Evolutionary conservation across 768 basidiomycete species (phyloP).

Genomic region (Hygrocybe coccinea): DNA sequence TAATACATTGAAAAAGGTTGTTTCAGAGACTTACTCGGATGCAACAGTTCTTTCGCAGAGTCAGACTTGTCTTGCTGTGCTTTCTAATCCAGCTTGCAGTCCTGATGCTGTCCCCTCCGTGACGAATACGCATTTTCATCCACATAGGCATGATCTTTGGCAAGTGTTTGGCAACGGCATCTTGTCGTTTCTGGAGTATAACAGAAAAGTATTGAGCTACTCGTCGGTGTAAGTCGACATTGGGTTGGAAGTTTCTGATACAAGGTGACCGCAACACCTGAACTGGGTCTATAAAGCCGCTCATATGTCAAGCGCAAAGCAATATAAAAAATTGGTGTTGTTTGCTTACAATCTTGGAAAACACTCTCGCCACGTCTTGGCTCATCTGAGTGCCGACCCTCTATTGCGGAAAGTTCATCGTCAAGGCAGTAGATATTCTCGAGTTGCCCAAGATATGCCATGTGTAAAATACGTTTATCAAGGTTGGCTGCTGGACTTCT

Average conservation of each 20-base stretch:
- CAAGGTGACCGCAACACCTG: constrained; percentile 10
- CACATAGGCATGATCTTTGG: too few relatives aligned
- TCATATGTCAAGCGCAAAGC: not conserved
- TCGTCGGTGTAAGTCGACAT: constrained; percentile 4
- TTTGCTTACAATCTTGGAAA: constrained; percentile 6
- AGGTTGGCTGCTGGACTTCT: constrained; percentile 27
- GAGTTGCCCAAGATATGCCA: constrained; percentile 26
- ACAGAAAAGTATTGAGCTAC: constrained; percentile 9
- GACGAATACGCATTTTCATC: constrained; percentile 25
- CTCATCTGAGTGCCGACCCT: not conserved
- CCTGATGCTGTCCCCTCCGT: too few relatives aligned
- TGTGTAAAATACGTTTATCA: constrained; percentile 20
- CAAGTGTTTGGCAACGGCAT: constrained; percentile 4
- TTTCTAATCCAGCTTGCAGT: constrained; percentile 1
- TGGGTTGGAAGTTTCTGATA: not conserved
- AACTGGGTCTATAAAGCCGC: constrained; percentile 17
- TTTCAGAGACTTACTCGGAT: constrained; percentile 6
- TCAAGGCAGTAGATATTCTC: constrained; percentile 21
- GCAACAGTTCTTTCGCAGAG: not conserved
- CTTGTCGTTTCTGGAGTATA: constrained; percentile 11
- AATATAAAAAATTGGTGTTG: not conserved
- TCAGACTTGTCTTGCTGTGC: not conserved
- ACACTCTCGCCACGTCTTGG: not conserved
- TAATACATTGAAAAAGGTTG: not conserved
- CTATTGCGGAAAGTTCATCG: constrained; percentile 9